Base-by-base conservation (phyloP, 768 basidiomycete species). In the Tephrocybe sp. region DNA sequence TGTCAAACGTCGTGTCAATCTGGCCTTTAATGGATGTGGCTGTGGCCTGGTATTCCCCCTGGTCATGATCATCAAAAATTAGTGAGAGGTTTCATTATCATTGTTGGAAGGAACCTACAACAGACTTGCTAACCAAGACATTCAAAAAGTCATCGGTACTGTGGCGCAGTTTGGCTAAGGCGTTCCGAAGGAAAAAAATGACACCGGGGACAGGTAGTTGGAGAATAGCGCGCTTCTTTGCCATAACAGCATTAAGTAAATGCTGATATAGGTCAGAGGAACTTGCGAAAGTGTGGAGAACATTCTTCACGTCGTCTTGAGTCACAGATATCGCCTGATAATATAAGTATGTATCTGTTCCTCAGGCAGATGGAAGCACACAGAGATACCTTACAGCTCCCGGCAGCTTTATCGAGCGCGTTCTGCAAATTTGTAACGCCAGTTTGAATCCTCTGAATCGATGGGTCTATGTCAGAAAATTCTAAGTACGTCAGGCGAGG, bases 201-300 rank as follows among this genome's bases (percentile, higher is more conserved):
- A 54, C 38, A 13, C 39, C 52, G 16, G 48, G 51, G 19, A 67
- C 22, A 1, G 59, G 58, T 14, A 67, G 52, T 9, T 48, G 57
- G 23, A 51, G 39, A 45, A 70, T 60, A 4, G 58, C 53, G 3
- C 61, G 14, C 41, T 65, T 66, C 56, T 69, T 68, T 8, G 47
- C 48, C 20, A 65, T 57, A 42, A 68, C 49, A 33, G 33, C 48
- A 0, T 23, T 51, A 33, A 66, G 60, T 4, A 63, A 48, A 30
- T 56, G 43, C 19, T 26, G 26, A 26, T 26, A 26, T 26, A 26
- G 26, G 26, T 26, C 26, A 7, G 7, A 59, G 13, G 44, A 65
- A 57, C 14, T 30, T 54, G 1, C 55, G 59, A 16, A 49, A 36
- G 31, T 62, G 52, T 49, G 17, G 57, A 39, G 30, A 65, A 56